Percentiles rank a stretch among this genome's conserved stretches.
These are phyloP conservation scores for Tympanopsis confertula DNA, from an alignment of 2,329 filamentous ascomycete genomes.

Conservation along the genomic window DNA sequence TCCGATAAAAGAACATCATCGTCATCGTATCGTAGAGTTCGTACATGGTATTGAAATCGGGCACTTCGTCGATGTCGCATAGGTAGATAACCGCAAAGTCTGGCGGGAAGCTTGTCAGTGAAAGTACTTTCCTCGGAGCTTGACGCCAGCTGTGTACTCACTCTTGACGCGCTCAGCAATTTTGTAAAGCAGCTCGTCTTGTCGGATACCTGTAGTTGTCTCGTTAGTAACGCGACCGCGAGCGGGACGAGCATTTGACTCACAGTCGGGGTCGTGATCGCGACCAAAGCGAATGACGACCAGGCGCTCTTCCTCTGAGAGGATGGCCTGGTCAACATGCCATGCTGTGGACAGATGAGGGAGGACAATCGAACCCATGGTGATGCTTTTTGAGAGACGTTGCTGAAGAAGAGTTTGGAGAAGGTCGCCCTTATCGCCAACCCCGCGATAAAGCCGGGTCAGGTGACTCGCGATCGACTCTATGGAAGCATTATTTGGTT, in stretches of 20 bases:
- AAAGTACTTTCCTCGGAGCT: too few species aligned
- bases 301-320: conserved; percentile 76
- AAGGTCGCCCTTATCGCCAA: too few species aligned
- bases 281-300: conserved; percentile 84
- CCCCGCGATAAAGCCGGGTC: too few species aligned
- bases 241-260: conserved; percentile 28
- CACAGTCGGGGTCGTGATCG: conserved; percentile 50
- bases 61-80: conserved; percentile 82
- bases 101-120: too few species aligned
- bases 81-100: conserved; percentile 83
- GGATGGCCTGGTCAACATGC: conserved; percentile 97
- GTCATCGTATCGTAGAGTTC: conserved; percentile 80
- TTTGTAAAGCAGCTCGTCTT: conserved; percentile 89
- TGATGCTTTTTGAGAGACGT: background rate
- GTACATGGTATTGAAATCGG: conserved; percentile 95
- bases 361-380: conserved; percentile 68
- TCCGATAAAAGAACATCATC: conserved; percentile 88
- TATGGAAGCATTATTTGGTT: too few species aligned
- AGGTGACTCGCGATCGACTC: too few species aligned
- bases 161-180: conserved; percentile 87
- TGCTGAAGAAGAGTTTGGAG: too few species aligned
- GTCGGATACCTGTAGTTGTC: conserved; percentile 36
- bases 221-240: background rate
- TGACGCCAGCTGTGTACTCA: too few species aligned
- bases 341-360: conserved; percentile 85